Base-by-base conservation (phyloP, 2,329 filamentous ascomycete genomes). In the Penicillium sp. region DNA sequence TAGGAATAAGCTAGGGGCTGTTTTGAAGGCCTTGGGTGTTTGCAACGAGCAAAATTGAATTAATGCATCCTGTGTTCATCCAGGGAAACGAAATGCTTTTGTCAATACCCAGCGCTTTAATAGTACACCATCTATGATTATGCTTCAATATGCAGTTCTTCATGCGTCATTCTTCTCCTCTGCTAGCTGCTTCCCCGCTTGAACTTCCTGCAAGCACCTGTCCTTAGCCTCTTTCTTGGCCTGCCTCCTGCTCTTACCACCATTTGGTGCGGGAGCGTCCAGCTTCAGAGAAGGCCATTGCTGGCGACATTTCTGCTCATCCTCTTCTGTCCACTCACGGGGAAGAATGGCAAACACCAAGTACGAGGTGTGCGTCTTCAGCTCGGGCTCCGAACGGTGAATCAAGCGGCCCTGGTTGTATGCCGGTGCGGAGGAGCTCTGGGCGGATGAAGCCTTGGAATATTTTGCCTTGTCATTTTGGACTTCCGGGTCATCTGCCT, bases 321-420 rank as follows among this genome's bases (percentile, higher is more conserved):
- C 89, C 52, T 87, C 87, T 31, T 82, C 85, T 0, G 77, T 84
- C 93, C 93, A 98, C 54, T 88, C 84, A 38, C 83, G 79, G n/a
- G 93, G 92, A 52, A 98, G 72, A 3, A 93, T 76, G 0, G 93
- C 93, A 73, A 98, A 98, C 4, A 95, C 87, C 4, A 98, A 79
- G 68, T 98, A 98, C n/a, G 88, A 93, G 0, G 93, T 98, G 71
- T 98, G 93, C 6, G 88, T 93, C 78, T 95, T 96, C 52, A 97
- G 75, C 64, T 98, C 93, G 0, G 84, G 75, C 72, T 98, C 93
- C 0, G 88, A 84, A 23, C 89, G 81, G 62, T 95, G 89, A 27
- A 89, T 79, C 35, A 97, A 65, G 25, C 82, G 81, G 1, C 93
- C 93, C 53, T 91, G 82, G 65, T 87, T 81, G 74, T 85, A 95